Conservation (phyloP, 2,329 filamentous ascomycete genomes). For the Neopestalotiopsis sp. region DNA sequence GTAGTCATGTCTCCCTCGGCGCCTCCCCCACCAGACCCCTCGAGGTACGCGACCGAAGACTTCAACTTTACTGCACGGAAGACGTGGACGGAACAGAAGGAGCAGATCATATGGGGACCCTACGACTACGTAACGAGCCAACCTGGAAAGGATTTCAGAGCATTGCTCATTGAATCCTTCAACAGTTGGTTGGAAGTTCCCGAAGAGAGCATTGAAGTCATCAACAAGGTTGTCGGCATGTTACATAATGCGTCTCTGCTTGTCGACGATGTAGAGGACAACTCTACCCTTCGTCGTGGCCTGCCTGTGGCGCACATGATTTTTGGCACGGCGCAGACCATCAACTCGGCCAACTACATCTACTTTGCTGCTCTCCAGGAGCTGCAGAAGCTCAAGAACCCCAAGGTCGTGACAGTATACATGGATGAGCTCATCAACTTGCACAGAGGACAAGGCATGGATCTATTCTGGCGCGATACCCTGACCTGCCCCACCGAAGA, state of each 20-base stretch:
- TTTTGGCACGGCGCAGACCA: slow-evolving; percentile 85
- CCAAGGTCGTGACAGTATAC: slow-evolving; percentile 71
- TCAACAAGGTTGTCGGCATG: slow-evolving; percentile 83
- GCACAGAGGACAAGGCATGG: slow-evolving; percentile 88
- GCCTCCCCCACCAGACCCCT: slow-evolving; percentile 51
- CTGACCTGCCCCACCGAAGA: slow-evolving; percentile 84
- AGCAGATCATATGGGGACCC: slow-evolving; percentile 77
- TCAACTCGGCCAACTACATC: slow-evolving; percentile 89
- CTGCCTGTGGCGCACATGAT: slow-evolving; percentile 84
- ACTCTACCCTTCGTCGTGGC: slow-evolving; percentile 76
- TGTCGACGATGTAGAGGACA: slow-evolving; percentile 89
- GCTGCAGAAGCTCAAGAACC: slow-evolving; percentile 73
- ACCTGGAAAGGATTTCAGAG: slow-evolving; percentile 84
- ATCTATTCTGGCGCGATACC: slow-evolving; percentile 87
- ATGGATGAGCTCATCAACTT: slow-evolving; percentile 85
- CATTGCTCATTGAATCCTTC: slow-evolving; percentile 80
- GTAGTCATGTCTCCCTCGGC: slow-evolving; percentile 44
- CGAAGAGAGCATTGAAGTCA: slow-evolving; percentile 69
- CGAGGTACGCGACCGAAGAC: slow-evolving; percentile 60
- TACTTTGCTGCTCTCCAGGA: slow-evolving; percentile 84
- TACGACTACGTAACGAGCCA: slow-evolving; percentile 82
- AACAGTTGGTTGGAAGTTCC: slow-evolving; percentile 82
- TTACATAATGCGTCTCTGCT: slow-evolving; percentile 84
- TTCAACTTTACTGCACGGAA: slow-evolving; percentile 56
- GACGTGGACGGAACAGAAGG: slow-evolving; percentile 76